Percentiles rank a stretch among this genome's conserved stretches.
Evolutionary conservation across 75 land plant species (phyloP).

Genomic region (Selaginella moellendorffii): DNA sequence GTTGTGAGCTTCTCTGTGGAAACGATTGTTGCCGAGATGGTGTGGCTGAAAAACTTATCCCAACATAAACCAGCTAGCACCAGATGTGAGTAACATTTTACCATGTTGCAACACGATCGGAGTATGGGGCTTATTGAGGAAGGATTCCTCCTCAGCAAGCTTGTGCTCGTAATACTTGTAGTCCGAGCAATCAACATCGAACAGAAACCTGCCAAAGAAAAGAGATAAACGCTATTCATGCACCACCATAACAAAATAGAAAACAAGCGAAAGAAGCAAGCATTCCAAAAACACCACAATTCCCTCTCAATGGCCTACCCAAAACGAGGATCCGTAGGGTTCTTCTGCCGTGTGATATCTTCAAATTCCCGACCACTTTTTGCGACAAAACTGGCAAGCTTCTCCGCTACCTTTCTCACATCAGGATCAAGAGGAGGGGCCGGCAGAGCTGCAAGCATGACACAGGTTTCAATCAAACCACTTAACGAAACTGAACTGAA

Average conservation of each 20-base stretch:
- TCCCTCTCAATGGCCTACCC: slow-evolving; percentile 33
- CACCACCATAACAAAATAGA: not conserved
- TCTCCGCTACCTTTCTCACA: slow-evolving; percentile 95
- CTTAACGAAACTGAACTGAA: not conserved
- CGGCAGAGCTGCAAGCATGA: slow-evolving; percentile 51
- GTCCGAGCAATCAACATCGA: slow-evolving; percentile 63
- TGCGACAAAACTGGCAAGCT: slow-evolving; percentile 92
- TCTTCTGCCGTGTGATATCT: slow-evolving; percentile 77
- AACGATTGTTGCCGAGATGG: not conserved
- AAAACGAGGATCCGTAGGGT: slow-evolving; percentile 92
- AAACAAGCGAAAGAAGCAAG: not conserved
- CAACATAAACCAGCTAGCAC: not conserved
- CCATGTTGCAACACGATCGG: not conserved
- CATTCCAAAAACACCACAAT: no score
- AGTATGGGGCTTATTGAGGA: not conserved
- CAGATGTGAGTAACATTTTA: not conserved
- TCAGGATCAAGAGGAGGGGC: slow-evolving; percentile 63
- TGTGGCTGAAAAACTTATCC: not conserved
- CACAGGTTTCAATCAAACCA: not conserved
- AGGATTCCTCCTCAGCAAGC: slow-evolving; percentile 59
- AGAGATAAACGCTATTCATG: not conserved
- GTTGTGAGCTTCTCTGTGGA: slow-evolving; percentile 13
- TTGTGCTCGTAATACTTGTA: slow-evolving; percentile 88
- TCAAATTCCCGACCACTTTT: slow-evolving; percentile 97
- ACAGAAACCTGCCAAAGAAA: slow-evolving; percentile 58